These are phyloP conservation scores for Kalmusia sp. DNA, from an alignment of 2,329 filamentous ascomycete genomes.

Conservation along the genomic window DNA sequence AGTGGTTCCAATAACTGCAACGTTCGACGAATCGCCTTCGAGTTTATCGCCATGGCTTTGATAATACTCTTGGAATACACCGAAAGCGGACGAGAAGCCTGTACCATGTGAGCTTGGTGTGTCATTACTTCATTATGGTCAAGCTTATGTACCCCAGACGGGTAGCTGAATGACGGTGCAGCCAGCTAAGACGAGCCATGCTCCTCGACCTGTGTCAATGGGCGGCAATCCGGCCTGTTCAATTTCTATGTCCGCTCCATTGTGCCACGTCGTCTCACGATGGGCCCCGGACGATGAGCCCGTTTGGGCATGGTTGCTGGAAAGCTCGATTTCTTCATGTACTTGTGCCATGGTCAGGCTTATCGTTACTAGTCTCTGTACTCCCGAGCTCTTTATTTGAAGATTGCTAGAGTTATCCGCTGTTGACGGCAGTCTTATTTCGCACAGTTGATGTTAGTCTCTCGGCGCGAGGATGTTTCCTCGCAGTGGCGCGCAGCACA, in stretches of 20 bases:
- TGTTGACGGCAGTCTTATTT: background rate
- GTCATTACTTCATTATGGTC: background rate
- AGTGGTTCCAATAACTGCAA: constrained; percentile 28
- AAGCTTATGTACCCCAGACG: constrained; percentile 27
- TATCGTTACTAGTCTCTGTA: background rate
- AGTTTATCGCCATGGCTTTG: constrained; percentile 21
- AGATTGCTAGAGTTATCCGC: background rate
- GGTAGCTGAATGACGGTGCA: constrained; percentile 30
- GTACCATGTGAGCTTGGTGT: constrained; percentile 10
- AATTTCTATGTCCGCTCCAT: constrained; percentile 16
- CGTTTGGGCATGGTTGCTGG: background rate
- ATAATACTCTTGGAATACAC: constrained; percentile 33
- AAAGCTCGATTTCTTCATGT: constrained; percentile 12
- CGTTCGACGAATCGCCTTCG: constrained; percentile 9
- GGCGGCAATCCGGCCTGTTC: constrained; percentile 22
- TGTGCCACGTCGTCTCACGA: constrained; percentile 5
- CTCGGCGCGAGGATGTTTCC: background rate
- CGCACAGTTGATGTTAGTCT: background rate
- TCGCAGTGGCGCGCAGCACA: background rate
- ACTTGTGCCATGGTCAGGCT: constrained; percentile 1
- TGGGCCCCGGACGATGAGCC: background rate
- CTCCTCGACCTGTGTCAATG: constrained; percentile 25
- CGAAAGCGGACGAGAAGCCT: constrained; percentile 29
- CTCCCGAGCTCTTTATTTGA: background rate
- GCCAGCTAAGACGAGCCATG: constrained; percentile 31